phyloP scores from a whole-genome alignment of 2,329 filamentous ascomycete genomes.

The Fusarium sp. region DNA sequence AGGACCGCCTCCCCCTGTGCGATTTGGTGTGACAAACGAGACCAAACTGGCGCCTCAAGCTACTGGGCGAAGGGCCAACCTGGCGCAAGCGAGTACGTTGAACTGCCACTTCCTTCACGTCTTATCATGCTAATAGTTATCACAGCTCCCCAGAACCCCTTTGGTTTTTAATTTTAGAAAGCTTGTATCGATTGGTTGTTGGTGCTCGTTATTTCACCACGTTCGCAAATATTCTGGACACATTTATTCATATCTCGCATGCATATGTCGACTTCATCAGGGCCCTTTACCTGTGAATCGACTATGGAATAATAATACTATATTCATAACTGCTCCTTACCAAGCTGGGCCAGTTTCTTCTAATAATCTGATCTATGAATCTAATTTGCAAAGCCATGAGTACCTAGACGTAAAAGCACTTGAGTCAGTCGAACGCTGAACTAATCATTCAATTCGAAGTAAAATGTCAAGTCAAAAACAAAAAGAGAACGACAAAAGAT shows the following conservation, averaged over 20 bases:
- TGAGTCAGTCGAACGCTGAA: background rate
- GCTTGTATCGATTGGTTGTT: slow-evolving; percentile 12
- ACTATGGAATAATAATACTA: slow-evolving; percentile 46
- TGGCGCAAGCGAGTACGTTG: slow-evolving; percentile 94
- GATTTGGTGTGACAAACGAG: slow-evolving; percentile 83
- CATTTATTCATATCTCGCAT: slow-evolving; percentile 44
- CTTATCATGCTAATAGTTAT: slow-evolving; percentile 32
- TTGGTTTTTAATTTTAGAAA: slow-evolving; percentile 59
- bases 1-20: slow-evolving; percentile 83
- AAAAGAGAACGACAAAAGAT: background rate
- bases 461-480: background rate
- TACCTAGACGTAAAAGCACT: slow-evolving; percentile 4
- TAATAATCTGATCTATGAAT: slow-evolving; percentile 38
- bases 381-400: slow-evolving; percentile 25
- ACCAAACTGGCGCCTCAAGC: slow-evolving; percentile 84
- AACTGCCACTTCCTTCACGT: background rate
- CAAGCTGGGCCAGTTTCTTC: slow-evolving; percentile 32
- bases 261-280: slow-evolving; percentile 42
- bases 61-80: slow-evolving; percentile 89
- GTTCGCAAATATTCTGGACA: slow-evolving; percentile 45
- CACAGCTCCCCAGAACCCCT: slow-evolving; percentile 66
- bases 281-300: slow-evolving; percentile 36
- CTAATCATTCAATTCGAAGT: background rate
- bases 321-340: slow-evolving; percentile 31
- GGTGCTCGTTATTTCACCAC: slow-evolving; percentile 16